Evolutionary conservation across 2,329 filamentous ascomycete genomes (phyloP), one percentile per base, ranked within the genome.

Genomic region (Colletotrichum sp.): DNA sequence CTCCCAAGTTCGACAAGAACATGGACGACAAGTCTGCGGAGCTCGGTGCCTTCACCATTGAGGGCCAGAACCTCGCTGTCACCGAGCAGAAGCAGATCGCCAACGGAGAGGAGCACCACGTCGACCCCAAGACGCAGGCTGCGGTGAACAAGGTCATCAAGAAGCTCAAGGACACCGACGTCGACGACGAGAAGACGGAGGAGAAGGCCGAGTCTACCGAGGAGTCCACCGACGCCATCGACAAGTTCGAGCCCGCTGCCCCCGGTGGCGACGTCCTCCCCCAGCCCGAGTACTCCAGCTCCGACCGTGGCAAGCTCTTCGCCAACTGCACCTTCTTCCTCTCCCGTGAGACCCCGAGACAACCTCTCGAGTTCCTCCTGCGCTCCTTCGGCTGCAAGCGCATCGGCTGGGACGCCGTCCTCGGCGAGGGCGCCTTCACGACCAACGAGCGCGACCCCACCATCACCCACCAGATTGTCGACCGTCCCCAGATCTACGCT

Each of bases 391-490:
- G 97, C 76, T 98, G 96, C 88, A 98, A 96, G 87, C 92, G 96
- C 58, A 93, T 99, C 78, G 97, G 96, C 55, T 99, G 97, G 97
- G 96, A 98, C 81, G 89, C 92, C 36, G 93, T 98, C 27, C 90
- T 98, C 24, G 97, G 97, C 66, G 96, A 95, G 75, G 97, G 97
- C 61, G 94, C 97, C 63, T 99, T 95, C 86, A 98, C 96, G 36
- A 93, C 94, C 65, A 91, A 98, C 81, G 96, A 98, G 85, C 88
- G 91, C 18, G 95, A 99, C 81, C 91, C 95, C 8, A 88, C 92
- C 69, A 98, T 99, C 78, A 99, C 97, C 33, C 97, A 99, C 84
- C 97, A 99, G 83, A 93, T 99, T 77, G 94, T 99, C 70, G 97
- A 99, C 83, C 91, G 97, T 72, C 97, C 97, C 16, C 89, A 94